Evolutionary conservation across 176 grass and related monocot species (phyloP).

Genomic region (Oryza australiensis): DNA sequence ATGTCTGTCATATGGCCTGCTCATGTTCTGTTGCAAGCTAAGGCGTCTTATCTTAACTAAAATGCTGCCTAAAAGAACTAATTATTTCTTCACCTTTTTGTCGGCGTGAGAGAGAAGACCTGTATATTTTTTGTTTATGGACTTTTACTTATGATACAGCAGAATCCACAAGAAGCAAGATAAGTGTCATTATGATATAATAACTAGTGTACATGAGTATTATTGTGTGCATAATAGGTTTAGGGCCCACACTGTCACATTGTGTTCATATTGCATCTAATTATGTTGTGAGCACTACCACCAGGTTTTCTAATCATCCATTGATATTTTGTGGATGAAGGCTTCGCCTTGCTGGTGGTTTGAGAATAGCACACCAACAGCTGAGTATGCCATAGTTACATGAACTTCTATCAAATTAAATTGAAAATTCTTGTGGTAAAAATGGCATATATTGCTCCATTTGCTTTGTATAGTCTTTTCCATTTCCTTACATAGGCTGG

Average conservation of each 20-base stretch:
- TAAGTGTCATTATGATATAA: conserved; percentile 24
- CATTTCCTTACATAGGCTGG: too few relatives aligned
- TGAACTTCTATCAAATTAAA: too few relatives aligned
- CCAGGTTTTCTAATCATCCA: conserved; percentile 12
- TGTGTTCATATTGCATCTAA: neutral
- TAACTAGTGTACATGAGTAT: conserved; percentile 14
- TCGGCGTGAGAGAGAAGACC: conserved; percentile 91
- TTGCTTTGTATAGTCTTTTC: too few relatives aligned
- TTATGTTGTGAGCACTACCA: neutral
- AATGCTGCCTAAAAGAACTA: conserved; percentile 1
- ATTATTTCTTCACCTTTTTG: conserved; percentile 26
- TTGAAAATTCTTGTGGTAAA: too few relatives aligned
- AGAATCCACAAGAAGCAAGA: conserved; percentile 93
- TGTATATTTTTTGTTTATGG: conserved; percentile 95
- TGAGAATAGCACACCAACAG: too few relatives aligned
- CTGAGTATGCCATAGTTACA: too few relatives aligned
- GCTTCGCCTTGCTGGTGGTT: too few relatives aligned
- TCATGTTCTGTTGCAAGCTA: conserved; percentile 24
- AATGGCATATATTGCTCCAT: too few relatives aligned
- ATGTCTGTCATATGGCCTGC: too few relatives aligned
- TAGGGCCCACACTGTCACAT: neutral
- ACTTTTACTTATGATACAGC: conserved; percentile 91
- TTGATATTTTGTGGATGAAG: too few relatives aligned
- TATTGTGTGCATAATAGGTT: neutral
- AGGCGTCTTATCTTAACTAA: conserved; percentile 3